Conservation (phyloP, 306 rosid genomes). For the Rosa multiflora region DNA sequence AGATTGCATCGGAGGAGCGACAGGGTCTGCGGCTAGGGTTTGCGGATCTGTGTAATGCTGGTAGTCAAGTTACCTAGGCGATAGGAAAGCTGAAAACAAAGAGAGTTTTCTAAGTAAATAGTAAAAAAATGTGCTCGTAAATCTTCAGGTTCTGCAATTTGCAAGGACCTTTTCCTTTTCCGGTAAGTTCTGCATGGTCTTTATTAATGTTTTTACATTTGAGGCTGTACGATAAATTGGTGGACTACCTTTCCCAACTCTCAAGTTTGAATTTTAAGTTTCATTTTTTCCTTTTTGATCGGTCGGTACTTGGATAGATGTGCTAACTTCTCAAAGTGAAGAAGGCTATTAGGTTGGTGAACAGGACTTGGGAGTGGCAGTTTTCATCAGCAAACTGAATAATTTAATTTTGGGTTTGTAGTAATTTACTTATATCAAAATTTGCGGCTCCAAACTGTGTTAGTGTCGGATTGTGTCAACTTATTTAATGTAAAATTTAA, state of each 20-base stretch:
- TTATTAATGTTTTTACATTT: too few species aligned
- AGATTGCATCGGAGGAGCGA: slow-evolving; percentile 1
- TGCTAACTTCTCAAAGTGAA: not conserved
- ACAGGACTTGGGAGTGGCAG: not conserved
- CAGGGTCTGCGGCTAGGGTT: not conserved
- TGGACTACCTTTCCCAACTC: not conserved
- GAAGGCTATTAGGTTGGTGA: too few species aligned
- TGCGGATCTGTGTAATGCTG: not conserved
- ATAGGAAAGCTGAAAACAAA: not conserved
- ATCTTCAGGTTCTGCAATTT: not conserved
- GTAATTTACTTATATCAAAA: too few species aligned
- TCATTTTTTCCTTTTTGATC: not conserved
- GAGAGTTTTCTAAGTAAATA: not conserved
- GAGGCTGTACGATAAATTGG: too few species aligned
- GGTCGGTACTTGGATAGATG: not conserved
- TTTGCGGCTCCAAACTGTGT: too few species aligned
- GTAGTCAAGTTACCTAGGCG: not conserved
- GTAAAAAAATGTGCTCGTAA: not conserved
- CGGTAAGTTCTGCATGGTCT: not conserved
- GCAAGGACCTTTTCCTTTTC: not conserved
- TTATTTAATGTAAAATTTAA: too few species aligned
- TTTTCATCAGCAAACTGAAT: too few species aligned
- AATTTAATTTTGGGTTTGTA: too few species aligned
- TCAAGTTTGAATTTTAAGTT: too few species aligned
- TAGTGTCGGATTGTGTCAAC: too few species aligned